These are phyloP conservation scores for Globisporangium recalcitrans DNA, from an alignment of 352 stramenopile species.

Conservation along the genomic window DNA sequence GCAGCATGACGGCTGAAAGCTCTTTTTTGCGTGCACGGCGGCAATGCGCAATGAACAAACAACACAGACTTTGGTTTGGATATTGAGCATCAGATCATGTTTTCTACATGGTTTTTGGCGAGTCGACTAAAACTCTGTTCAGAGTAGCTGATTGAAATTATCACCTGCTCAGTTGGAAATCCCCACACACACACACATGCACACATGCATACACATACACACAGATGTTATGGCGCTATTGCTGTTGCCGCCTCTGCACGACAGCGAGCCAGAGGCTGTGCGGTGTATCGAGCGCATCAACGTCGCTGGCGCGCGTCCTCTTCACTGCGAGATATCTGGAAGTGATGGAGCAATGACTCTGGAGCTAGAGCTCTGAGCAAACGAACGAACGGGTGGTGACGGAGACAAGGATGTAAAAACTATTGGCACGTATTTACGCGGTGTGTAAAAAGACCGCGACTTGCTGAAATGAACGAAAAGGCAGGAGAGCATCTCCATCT, in stretches of 20 bases:
- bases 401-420: conserved; percentile 1
- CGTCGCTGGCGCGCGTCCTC: no score
- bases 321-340: neutral
- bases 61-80: neutral
- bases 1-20: no score
- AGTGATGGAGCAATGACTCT: no score
- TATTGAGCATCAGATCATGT: conserved; percentile 69
- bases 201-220: neutral
- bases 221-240: neutral
- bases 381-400: conserved; percentile 3
- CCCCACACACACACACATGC: conserved; percentile 2
- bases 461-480: no score
- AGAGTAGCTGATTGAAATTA: conserved; percentile 88
- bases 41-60: no score
- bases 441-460: neutral
- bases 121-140: conserved; percentile 88
- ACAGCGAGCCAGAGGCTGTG: no score
- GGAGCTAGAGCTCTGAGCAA: neutral
- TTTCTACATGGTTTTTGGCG: conserved; percentile 72
- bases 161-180: conserved; percentile 63
- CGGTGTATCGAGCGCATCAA: no score
- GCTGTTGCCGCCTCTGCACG: no score
- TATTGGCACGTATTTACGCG: neutral
- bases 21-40: no score
- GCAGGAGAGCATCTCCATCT: no score